Evolutionary conservation across 305 asterid genomes (phyloP), one percentile per base, ranked within the genome.

Genomic region (Fraxinus nigra): DNA sequence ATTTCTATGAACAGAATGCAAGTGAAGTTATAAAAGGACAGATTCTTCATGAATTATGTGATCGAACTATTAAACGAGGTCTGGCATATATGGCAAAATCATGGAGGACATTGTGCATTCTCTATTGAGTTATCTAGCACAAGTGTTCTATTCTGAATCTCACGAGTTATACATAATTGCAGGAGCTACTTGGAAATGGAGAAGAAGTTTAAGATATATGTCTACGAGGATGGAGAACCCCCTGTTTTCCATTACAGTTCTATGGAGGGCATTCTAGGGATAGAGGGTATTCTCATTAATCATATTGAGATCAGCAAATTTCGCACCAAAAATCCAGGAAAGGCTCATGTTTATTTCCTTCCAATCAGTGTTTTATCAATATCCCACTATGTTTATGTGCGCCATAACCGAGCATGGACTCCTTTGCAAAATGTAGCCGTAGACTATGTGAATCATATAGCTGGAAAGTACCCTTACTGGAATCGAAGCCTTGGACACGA

Each of bases 171-270:
- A 33, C 33, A 26, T 40, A 22, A 74, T 34, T 78, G 78, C 73
- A 93, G 97, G 86, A 93, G 97, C 87, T 88, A 92, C 86, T 80
- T 92, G 84, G 97, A 93, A 82, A 93, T 93, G 97, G 91, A 89
- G 90, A 92, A 86, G 33, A 13, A 61, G 78, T 88, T 93, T 35
- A 92, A 88, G 88, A 85, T 93, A 51, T 93, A 88, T 76, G 78
- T 86, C 16, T 93, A 93, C 76, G 91, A 88, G 77, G 97, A 93
- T 24, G 97, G 97, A 61, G 97, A 93, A 3, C 95, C 91, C 1
- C 97, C 97, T 0, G 54, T 93, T 0, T 88, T 85, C 72, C 97
- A 93, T 75, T 84, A 89, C 84, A 85, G 93, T 85, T 85, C 84
- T 5, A 86, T 92, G 51, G 82, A 79, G 2, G 94, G 93, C 2